Evolutionary conservation across 2,329 filamentous ascomycete species (phyloP), one percentile per base, ranked within the genome.

Genomic region (Ascochyta fabae): DNA sequence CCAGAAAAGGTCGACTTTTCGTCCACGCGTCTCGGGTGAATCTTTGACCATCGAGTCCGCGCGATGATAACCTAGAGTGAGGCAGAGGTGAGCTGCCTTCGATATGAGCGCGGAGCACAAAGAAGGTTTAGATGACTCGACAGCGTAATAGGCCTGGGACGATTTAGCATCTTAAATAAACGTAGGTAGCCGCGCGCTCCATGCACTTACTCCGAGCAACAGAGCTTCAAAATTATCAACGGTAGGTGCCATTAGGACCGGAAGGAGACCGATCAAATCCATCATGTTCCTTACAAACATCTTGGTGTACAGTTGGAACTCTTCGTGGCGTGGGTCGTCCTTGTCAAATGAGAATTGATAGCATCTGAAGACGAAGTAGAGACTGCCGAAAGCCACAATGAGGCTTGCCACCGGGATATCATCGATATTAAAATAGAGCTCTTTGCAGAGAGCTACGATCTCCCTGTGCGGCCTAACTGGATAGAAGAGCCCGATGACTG

Each of bases 101-200:
- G 75, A 76, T 22, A 78, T 74, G n/a, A 74, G 67, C 3, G 59
- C 72, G 68, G 74, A 78, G 15, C 75, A 74, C 31, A 64, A 42
- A 15, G 64, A 62, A 5, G 69, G 66, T 40, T 67, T 74, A 0
- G 70, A 71, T 15, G 67, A 61, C 45, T 78, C 76, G 10, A 77
- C 60, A 6, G 68, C 65, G 19, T 76, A 61, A 6, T 73, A 61
- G 8, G 73, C 61, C 6, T 58, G 35, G 15, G 6, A 19, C 5
- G 1, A 13, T 13, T 58, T 27, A 58, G 50, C 26, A 13, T 6
- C 13, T 9, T 16, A 27, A 10, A 35, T 8, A 19, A 15, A 15
- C 6, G 26, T 13, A 44, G 3, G 26, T 22, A 19, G 15, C 0
- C 15, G 5, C 15, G 9, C n/a, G 8, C 13, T 24, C n/a, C 3